Percentiles rank a stretch among this genome's conserved stretches.
Conservation (phyloP, 2,329 filamentous ascomycete genomes). For the Aspergillus pseudotamarii region DNA sequence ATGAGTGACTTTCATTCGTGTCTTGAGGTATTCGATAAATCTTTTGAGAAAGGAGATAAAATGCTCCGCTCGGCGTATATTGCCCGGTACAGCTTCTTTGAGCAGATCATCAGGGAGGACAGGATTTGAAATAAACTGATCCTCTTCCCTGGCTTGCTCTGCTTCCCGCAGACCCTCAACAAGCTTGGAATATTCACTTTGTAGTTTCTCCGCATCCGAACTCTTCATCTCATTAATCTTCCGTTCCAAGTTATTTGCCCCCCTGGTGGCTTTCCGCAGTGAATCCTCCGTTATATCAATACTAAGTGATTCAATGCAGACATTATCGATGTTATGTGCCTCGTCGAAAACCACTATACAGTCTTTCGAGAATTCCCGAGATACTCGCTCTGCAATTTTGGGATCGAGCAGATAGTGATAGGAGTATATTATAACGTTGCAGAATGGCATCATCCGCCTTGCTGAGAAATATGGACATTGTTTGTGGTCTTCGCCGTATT, state of each 20-base stretch:
- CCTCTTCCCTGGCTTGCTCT: constrained; percentile 87
- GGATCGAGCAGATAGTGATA: constrained; percentile 98
- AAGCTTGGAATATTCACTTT: constrained; percentile 92
- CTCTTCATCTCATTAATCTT: constrained; percentile 94
- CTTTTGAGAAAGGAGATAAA: constrained; percentile 93
- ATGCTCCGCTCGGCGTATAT: constrained; percentile 93
- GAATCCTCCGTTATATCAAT: constrained; percentile 97
- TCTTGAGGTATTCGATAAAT: constrained; percentile 97
- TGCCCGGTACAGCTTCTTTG: constrained; percentile 93
- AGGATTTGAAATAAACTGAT: constrained; percentile 96
- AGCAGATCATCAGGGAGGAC: constrained; percentile 90
- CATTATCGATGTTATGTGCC: constrained; percentile 99
- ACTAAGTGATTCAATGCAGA: constrained; percentile 95
- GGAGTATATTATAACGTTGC: constrained; percentile 99
- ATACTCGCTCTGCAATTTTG: constrained; percentile 95
- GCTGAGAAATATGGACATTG: constrained; percentile 98
- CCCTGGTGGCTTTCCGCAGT: constrained; percentile 83
- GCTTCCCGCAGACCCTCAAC: constrained; percentile 88
- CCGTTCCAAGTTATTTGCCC: constrained; percentile 85
- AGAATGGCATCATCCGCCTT: constrained; percentile 97
- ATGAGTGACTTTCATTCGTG: constrained; percentile 95
- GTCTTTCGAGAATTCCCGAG: constrained; percentile 93
- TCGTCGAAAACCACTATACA: constrained; percentile 99
- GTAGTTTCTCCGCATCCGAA: constrained; percentile 91
- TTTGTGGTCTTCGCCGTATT: constrained; percentile 91